These are phyloP conservation scores for Artemisia argyi DNA, from an alignment of 129 eudicot genomes.

Conservation along the genomic window DNA sequence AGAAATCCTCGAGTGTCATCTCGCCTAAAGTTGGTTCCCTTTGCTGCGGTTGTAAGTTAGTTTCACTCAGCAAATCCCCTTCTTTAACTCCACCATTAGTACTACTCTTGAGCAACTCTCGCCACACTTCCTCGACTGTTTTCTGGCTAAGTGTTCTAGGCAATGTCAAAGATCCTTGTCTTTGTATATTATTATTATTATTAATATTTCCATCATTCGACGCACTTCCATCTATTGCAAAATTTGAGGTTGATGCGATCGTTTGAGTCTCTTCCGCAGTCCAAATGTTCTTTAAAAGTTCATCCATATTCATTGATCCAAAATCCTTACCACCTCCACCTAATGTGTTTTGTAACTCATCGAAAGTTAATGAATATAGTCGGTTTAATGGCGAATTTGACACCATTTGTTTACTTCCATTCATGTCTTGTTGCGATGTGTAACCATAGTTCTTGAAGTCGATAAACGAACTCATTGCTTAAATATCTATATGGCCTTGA, in stretches of 20 bases:
- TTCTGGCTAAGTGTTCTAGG: slow-evolving; percentile 90
- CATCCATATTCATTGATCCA: slow-evolving; percentile 97
- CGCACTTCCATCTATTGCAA: slow-evolving; percentile 34
- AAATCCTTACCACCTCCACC: slow-evolving; percentile 78
- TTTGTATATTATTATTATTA: slow-evolving; percentile 35
- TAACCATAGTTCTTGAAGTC: slow-evolving; percentile 66
- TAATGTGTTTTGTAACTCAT: slow-evolving; percentile 71
- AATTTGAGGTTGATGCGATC: slow-evolving; percentile 41
- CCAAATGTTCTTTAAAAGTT: slow-evolving; percentile 80
- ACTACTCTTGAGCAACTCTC: slow-evolving; percentile 52
- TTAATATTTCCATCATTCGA: slow-evolving; percentile 23
- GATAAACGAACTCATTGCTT: slow-evolving; percentile 60
- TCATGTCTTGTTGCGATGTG: slow-evolving; percentile 45
- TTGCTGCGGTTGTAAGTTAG: slow-evolving; percentile 41
- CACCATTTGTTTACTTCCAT: slow-evolving; percentile 36
- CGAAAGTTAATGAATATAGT: slow-evolving; percentile 79
- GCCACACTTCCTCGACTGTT: slow-evolving; percentile 94
- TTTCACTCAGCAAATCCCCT: slow-evolving; percentile 34
- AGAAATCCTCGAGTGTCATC: slow-evolving; percentile 85
- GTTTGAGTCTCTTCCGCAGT: slow-evolving; percentile 78
- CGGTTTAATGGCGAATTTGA: slow-evolving; percentile 53
- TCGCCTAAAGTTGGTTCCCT: slow-evolving; percentile 78
- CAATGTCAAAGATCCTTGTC: slow-evolving; percentile 79
- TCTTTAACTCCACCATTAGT: slow-evolving; percentile 42
- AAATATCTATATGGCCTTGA: slow-evolving; percentile 21